A percentile compares a stretch with the other conserved stretches of the same genome.
phyloP scores from a whole-genome alignment of 108 stramenopile species.

The Cyclotella kingstonii region DNA sequence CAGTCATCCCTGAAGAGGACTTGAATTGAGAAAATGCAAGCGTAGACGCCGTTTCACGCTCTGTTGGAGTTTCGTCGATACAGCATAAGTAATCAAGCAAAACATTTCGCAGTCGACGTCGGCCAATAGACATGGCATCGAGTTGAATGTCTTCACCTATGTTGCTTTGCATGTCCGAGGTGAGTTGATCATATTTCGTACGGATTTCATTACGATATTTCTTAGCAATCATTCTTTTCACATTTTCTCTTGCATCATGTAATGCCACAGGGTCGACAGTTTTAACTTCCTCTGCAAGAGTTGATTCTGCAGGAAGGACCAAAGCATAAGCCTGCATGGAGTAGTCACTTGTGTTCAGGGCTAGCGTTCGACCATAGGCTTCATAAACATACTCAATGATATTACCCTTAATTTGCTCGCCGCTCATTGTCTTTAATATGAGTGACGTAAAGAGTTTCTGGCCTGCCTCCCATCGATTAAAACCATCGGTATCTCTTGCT shows the following conservation, averaged over 20 bases:
- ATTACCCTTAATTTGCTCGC: conserved; percentile 10
- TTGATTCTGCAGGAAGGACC: conserved; percentile 52
- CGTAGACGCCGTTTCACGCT: conserved; percentile 34
- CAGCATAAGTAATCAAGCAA: conserved; percentile 56
- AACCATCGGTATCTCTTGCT: conserved; percentile 73
- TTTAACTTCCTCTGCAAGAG: conserved; percentile 52
- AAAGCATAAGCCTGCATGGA: conserved; percentile 61
- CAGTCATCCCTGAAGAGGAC: conserved; percentile 72
- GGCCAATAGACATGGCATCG: conserved; percentile 41
- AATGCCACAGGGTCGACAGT: conserved; percentile 52
- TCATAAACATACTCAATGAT: conserved; percentile 41
- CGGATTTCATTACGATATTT: conserved; percentile 32
- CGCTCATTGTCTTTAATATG: conserved; percentile 41
- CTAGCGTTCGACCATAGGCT: conserved; percentile 34
- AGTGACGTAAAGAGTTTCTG: conserved; percentile 48
- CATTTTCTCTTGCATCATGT: conserved; percentile 40
- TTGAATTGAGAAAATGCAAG: conserved; percentile 52
- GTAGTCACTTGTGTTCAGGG: conserved; percentile 34
- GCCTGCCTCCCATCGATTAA: conserved; percentile 76
- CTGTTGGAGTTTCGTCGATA: conserved; percentile 46
- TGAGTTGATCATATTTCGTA: conserved; percentile 54
- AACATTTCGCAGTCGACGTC: conserved; percentile 61
- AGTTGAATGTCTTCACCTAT: conserved; percentile 23
- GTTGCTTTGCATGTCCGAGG: conserved; percentile 30
- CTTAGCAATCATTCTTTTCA: conserved; percentile 52